These are phyloP conservation scores for Teunomyces cretensis DNA, from an alignment of 805 yeast species.

Conservation along the genomic window DNA sequence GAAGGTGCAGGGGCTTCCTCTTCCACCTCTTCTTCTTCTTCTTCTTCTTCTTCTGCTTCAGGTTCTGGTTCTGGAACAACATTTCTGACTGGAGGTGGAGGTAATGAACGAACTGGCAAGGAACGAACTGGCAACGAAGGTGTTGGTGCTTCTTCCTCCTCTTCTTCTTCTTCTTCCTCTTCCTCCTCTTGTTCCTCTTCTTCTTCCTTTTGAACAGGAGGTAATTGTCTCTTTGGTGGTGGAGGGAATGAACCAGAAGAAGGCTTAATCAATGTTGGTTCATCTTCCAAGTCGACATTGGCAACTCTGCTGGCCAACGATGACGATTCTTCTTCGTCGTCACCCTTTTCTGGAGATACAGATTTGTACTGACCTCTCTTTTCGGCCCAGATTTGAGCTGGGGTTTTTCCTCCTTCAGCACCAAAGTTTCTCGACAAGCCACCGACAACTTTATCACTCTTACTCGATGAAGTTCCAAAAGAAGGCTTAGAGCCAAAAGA, in stretches of 20 bases:
- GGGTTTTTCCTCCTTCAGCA: constrained; percentile 76
- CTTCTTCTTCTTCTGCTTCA: constrained; percentile 23
- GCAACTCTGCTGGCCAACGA: not conserved
- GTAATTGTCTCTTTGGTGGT: constrained; percentile 13
- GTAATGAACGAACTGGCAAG: constrained; percentile 14
- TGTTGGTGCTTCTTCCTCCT: constrained; percentile 14
- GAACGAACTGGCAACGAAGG: constrained; percentile 16
- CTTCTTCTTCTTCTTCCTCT: constrained; percentile 22
- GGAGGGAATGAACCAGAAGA: constrained; percentile 14
- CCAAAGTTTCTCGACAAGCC: constrained; percentile 66
- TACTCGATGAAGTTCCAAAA: constrained; percentile 28
- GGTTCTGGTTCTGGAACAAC: constrained; percentile 9
- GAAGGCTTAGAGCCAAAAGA: constrained; percentile 37
- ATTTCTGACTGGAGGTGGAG: constrained; percentile 13
- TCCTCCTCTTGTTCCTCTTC: constrained; percentile 14
- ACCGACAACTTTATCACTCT: constrained; percentile 46
- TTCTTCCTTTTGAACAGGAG: constrained; percentile 10
- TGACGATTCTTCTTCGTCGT: constrained; percentile 11
- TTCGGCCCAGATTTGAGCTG: constrained; percentile 96
- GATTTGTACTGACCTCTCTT: constrained; percentile 67
- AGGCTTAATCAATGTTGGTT: constrained; percentile 19
- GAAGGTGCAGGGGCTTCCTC: constrained; percentile 13
- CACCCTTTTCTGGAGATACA: constrained; percentile 24
- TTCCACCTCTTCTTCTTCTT: constrained; percentile 19
- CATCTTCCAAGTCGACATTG: constrained; percentile 5